Base-by-base conservation (phyloP, 257 asterid species). In the Capsicum rhomboideum region DNA sequence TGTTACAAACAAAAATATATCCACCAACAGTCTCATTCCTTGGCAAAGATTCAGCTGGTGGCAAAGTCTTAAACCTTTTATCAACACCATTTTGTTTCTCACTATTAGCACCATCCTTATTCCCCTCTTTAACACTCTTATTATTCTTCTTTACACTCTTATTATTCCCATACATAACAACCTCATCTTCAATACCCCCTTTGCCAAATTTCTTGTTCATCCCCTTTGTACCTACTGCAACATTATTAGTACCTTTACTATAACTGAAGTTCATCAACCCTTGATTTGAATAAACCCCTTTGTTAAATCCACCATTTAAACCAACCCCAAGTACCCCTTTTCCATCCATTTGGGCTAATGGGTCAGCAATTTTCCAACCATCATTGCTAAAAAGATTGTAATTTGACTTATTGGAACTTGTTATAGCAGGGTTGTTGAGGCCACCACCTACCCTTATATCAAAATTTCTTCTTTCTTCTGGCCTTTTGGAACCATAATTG, bases 11-110 rank as follows among this genome's bases (percentile, higher is more conserved):
- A 79, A 97, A 97, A 40, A 97, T 97, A 86, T 97, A 97, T 0
- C 99, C 99, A 17, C 99, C 99, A 26, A 97, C 90, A 0, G 96
- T 95, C 86, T 97, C 99, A 82, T 95, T 92, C 86, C 99, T 90
- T n/a, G 99, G 98, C 91, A 97, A 34, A 9, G 98, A 84, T 79
- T 97, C 99, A 0, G 99, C 90, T 17, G 98, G 95, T 17, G 99
- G 99, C 82, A 97, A 85, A 53, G 99, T 95, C 90, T 97, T 97
- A 83, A 97, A 97, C 93, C 99, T 89, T 92, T 97, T 97, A 78
- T 97, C 99, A 75, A 90, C 90, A 44, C 85, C 90, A 85, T 86
- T 85, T 79, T 90, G 90, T 21, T 71, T 91, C 0, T 95, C 97
- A 2, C 90, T 85, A 59, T 84, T 71, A 18, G 72, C 80, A 18